Base-by-base conservation (phyloP, 2,329 filamentous ascomycete genomes). In the Tolypocladium cylindrosporum region DNA sequence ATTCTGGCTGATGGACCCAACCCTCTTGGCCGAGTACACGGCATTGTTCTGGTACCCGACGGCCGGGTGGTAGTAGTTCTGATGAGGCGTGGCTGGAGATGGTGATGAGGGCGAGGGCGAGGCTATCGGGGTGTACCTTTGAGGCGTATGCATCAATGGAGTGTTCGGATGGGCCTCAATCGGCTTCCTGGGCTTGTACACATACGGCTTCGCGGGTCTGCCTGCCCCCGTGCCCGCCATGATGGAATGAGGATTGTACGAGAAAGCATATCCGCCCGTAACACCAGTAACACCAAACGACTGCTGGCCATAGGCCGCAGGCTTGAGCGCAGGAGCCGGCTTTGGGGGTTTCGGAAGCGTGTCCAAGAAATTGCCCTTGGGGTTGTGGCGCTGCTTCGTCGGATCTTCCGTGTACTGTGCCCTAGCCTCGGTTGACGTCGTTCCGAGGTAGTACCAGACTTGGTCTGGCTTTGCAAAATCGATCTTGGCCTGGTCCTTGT, bases 361-460 rank as follows among this genome's bases (percentile, higher is more conserved):
- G 52, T 90, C 87, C 68, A 91, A 71, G 71, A 88, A 92, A 68
- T 88, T 89, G 63, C 85, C 86, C 72, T 82, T 86, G 2, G 79
- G 75, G 60, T 90, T 90, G 71, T 90, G 80, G 52, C 76, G 75
- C n/a, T 73, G 79, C 14, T 72, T 78, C 10, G 67, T 62, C 50
- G 81, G 83, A 72, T 96, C 86, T 66, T 94, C 89, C 5, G 92
- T 96, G 73, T 94, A 99, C 70, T 95, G 91, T 34, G 91, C 87
- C 71, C 87, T 91, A 57, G 91, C 89, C 68, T 97, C 93, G 8
- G 93, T 97, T 27, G 93, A 97, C 24, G 82, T 83, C 69, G 85
- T 85, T 39, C 90, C 90, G 60, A 99, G 80, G 70, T 97, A 97
- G 74, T 91, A 83, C 90, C 92, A 97, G 21, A 96, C 72, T 68